phyloP scores from a whole-genome alignment of 345 rosid genomes.

The Lagerstroemia speciosa region DNA sequence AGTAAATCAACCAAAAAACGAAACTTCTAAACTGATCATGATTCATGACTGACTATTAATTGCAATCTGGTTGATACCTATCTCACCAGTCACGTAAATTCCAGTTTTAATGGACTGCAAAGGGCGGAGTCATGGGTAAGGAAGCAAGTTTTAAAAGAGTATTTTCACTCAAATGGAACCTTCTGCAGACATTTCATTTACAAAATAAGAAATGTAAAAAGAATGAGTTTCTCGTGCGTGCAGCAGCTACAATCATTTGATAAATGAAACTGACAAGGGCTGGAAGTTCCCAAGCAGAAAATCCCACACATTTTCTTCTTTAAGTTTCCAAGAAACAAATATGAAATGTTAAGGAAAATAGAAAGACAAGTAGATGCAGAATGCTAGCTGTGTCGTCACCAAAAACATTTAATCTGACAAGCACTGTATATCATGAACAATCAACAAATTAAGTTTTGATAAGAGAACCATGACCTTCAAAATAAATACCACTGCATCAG shows the following conservation, averaged over 20 bases:
- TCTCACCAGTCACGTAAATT: not conserved
- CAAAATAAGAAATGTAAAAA: not conserved
- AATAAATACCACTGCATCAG: too few relatives aligned
- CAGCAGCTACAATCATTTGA: not conserved
- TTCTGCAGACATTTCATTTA: not conserved
- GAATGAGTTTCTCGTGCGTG: not conserved
- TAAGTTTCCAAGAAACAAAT: not conserved
- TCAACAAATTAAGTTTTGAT: too few relatives aligned
- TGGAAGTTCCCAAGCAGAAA: not conserved
- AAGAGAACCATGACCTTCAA: not conserved
- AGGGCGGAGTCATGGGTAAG: not conserved
- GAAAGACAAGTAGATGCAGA: not conserved
- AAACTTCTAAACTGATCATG: not conserved
- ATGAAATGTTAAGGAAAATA: not conserved
- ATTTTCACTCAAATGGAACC: not conserved
- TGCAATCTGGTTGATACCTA: not conserved
- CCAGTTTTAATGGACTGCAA: not conserved
- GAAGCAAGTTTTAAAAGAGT: not conserved
- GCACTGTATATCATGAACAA: too few relatives aligned
- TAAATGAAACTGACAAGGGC: not conserved
- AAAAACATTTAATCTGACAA: too few relatives aligned
- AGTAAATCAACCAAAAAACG: not conserved
- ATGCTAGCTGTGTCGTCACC: too few relatives aligned
- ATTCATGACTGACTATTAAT: not conserved
- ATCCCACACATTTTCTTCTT: not conserved